Conservation (phyloP, 441 rosid genomes). For the Eutrema salsugineum region DNA sequence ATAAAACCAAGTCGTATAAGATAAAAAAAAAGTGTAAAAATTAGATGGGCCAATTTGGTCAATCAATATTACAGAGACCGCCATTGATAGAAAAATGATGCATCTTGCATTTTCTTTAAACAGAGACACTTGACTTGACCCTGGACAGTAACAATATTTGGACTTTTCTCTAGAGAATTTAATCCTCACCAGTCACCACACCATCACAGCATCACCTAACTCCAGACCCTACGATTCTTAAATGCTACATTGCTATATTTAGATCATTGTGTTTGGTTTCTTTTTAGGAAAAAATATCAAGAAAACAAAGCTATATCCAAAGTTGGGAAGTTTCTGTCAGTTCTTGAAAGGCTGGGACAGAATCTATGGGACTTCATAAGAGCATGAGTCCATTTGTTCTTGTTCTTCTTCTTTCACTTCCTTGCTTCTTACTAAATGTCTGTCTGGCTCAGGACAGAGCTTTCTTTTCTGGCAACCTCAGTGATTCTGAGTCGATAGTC, state of each 20-base stretch:
- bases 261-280: background rate
- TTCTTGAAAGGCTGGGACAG: background rate
- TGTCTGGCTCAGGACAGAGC: slow-evolving; percentile 29
- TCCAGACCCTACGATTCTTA: background rate
- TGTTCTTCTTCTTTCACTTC: background rate
- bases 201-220: background rate
- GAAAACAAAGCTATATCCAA: background rate
- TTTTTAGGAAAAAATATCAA: background rate
- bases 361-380: slow-evolving; percentile 11
- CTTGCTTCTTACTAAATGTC: background rate
- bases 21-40: no score
- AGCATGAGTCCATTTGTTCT: background rate
- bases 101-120: background rate
- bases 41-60: background rate
- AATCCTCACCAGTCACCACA: background rate
- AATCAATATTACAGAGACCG: slow-evolving; percentile 14
- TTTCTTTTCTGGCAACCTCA: slow-evolving; percentile 21
- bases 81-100: background rate
- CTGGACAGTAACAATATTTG: slow-evolving; percentile 2
- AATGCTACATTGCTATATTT: background rate
- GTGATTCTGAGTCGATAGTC: slow-evolving; percentile 30
- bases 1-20: slow-evolving; percentile 6
- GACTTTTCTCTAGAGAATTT: slow-evolving; percentile 9
- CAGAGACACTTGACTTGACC: slow-evolving; percentile 16
- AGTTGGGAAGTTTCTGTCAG: background rate